Percentiles rank a stretch among this genome's conserved stretches.
Conservation (phyloP, 1,284 basidiomycete genomes). For the Ganoderma boninense region DNA sequence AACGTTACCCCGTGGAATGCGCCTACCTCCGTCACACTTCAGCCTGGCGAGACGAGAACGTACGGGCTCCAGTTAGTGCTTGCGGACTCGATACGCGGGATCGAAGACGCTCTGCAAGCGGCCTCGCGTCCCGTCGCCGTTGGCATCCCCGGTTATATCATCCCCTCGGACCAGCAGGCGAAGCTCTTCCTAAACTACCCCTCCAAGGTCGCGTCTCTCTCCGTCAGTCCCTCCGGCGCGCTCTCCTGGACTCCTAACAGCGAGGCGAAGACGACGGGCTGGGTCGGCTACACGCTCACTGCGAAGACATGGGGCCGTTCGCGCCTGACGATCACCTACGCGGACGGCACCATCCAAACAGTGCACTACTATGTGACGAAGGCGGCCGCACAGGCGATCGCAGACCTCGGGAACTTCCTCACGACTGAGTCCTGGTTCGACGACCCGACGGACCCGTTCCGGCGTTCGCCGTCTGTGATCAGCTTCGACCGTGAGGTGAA, state of each 20-base stretch:
- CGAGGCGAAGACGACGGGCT: conserved; percentile 52
- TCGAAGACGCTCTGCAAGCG: conserved; percentile 54
- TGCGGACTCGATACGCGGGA: conserved; percentile 57
- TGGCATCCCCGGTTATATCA: conserved; percentile 62
- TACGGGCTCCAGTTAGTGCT: conserved; percentile 63
- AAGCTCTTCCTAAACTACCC: conserved; percentile 62
- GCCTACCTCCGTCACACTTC: conserved; percentile 57
- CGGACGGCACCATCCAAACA: conserved; percentile 61
- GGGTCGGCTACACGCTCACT: conserved; percentile 60
- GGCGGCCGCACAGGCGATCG: conserved; percentile 52
- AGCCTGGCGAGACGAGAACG: conserved; percentile 57
- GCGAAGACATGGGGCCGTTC: conserved; percentile 57
- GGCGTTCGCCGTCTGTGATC: conserved; percentile 62
- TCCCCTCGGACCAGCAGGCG: conserved; percentile 56
- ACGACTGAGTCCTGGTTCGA: conserved; percentile 66
- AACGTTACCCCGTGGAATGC: conserved; percentile 63
- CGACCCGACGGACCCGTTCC: conserved; percentile 59
- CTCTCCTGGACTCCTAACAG: conserved; percentile 54
- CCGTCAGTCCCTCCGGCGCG: conserved; percentile 57
- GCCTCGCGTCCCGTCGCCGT: conserved; percentile 59
- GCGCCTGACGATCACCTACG: conserved; percentile 58
- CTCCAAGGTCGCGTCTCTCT: conserved; percentile 51
- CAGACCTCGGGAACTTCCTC: conserved; percentile 62
- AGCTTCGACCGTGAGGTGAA: conserved; percentile 63
- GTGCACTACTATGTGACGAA: conserved; percentile 64